These are phyloP conservation scores for Brachypodium distachyon DNA, from an alignment of 202 grass and related monocot species.

Conservation along the genomic window DNA sequence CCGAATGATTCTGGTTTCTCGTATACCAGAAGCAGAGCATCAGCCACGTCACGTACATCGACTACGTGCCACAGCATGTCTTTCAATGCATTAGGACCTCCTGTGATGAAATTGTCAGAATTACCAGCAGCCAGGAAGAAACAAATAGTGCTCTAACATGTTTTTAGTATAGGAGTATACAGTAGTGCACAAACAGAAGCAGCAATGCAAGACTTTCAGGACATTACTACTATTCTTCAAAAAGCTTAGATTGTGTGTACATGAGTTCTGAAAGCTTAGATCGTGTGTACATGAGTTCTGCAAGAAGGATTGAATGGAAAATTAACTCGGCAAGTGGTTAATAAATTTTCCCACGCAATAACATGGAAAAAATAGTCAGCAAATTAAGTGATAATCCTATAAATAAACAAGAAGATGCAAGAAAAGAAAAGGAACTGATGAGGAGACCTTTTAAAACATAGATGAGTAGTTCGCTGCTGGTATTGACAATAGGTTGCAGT, in stretches of 20 bases:
- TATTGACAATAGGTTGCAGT: neutral
- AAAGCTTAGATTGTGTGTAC: no score
- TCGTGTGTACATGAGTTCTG: no score
- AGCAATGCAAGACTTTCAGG: no score
- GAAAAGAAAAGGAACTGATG: neutral
- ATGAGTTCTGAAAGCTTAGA: no score
- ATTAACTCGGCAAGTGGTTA: neutral
- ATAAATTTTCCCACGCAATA: neutral
- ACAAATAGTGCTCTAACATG: no score
- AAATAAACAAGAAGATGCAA: neutral
- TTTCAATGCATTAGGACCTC: slow-evolving; percentile 22
- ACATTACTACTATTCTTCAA: no score
- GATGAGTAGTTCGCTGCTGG: slow-evolving; percentile 17
- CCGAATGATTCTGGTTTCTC: slow-evolving; percentile 26
- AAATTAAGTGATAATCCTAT: neutral
- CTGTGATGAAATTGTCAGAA: neutral
- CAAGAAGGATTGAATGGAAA: no score
- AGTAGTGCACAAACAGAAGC: no score
- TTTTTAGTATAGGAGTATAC: no score
- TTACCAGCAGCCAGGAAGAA: neutral
- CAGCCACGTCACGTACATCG: slow-evolving; percentile 39
- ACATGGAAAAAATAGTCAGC: neutral
- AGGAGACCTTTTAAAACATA: slow-evolving; percentile 32
- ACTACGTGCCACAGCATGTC: slow-evolving; percentile 30
- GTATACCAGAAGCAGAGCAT: slow-evolving; percentile 21